Evolutionary conservation across 139 green algal genomes (phyloP), one percentile per base, ranked within the genome.

Genomic region (Chara braunii): DNA sequence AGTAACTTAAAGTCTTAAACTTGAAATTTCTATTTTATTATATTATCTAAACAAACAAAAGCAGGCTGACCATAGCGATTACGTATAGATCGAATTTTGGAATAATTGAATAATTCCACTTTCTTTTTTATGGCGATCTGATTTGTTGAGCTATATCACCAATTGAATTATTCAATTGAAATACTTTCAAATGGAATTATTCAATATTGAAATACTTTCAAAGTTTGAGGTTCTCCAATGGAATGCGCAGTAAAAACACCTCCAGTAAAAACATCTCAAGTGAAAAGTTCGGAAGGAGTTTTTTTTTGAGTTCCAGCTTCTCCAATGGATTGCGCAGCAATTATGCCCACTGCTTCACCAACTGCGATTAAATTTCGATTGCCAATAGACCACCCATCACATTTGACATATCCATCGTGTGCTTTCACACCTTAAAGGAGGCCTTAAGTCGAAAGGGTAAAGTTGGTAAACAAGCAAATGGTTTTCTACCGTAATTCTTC

Each of bases 231-330:
- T n/a, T n/a, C n/a, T n/a, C n/a, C n/a, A n/a, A n/a, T n/a, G n/a
- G n/a, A n/a, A n/a, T n/a, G n/a, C n/a, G n/a, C 52, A 30, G 55
- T 64, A 64, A 58, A 57, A 80, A 86, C 80, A 40, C 81, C 80
- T 22, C 81, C 72, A 42, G 63, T 53, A 81, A n/a, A n/a, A n/a
- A n/a, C n/a, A n/a, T n/a, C n/a, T n/a, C n/a, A n/a, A n/a, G n/a
- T 96, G 88, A 83, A 96, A 96, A 12, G 87, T 94, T 80, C 92
- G 93, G 57, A 94, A 84, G 34, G 65, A n/a, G n/a, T n/a, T n/a
- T n/a, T 77, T 56, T 87, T 84, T 72, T 88, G 84, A 2, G 86
- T 94, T 42, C 80, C 86, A 3, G 89, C 84, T 83, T 93, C 86
- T 43, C 91, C 92, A 2, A 98, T 76, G 26, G 78, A 90, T 74